These are phyloP conservation scores for Ceratonia siliqua DNA, from an alignment of 306 rosid genomes.

Conservation along the genomic window DNA sequence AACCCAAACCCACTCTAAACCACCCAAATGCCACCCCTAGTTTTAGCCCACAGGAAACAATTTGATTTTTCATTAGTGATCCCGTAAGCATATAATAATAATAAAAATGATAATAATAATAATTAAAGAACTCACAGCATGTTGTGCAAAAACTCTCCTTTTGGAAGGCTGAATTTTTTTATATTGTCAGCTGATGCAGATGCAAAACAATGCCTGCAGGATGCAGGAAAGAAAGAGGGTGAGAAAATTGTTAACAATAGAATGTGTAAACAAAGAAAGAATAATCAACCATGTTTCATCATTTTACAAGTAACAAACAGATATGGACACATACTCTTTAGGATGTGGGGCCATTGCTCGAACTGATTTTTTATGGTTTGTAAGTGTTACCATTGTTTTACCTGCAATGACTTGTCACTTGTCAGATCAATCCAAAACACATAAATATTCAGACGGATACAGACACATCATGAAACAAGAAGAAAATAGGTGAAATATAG, in stretches of 20 bases:
- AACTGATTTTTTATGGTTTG: conserved; percentile 96
- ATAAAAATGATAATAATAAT: neutral
- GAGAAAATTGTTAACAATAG: conserved; percentile 12
- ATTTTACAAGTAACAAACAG: conserved; percentile 13
- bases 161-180: conserved; percentile 91
- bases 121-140: conserved; percentile 82
- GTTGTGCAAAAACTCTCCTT: conserved; percentile 92
- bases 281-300: conserved; percentile 28
- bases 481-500: neutral
- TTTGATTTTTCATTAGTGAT: neutral
- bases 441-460: neutral
- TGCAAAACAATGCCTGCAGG: conserved; percentile 81
- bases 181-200: conserved; percentile 99
- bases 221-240: conserved; percentile 17
- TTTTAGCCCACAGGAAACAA: conserved; percentile 14
- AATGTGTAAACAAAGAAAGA: neutral
- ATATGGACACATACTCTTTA: conserved; percentile 66
- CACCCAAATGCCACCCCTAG: too few species aligned
- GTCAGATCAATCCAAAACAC: conserved; percentile 23
- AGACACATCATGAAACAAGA: neutral
- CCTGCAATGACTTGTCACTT: conserved; percentile 49
- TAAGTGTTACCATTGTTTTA: conserved; percentile 87
- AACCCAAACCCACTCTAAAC: too few species aligned
- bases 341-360: conserved; percentile 98
- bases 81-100: conserved; percentile 7